phyloP scores from a whole-genome alignment of 2,329 filamentous ascomycete genomes.

The Parasarocladium wereldwijsianum region DNA sequence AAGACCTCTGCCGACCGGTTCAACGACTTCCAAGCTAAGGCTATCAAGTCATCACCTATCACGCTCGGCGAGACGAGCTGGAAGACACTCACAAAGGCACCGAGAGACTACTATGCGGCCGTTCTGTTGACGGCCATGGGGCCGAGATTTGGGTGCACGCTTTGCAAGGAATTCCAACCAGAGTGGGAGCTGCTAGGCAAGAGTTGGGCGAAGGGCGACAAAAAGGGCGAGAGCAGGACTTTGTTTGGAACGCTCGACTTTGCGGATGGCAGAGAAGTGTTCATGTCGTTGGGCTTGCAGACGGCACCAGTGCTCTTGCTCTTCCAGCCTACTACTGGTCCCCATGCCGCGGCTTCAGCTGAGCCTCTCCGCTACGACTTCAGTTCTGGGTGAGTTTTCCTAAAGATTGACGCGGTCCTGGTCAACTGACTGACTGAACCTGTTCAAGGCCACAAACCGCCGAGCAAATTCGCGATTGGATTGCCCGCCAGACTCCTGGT shows the following conservation, averaged over 20 bases:
- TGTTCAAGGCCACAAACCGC: conserved; percentile 50
- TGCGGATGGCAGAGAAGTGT: conserved; percentile 64
- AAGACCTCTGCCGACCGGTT: conserved; percentile 53
- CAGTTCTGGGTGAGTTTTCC: conserved; percentile 51
- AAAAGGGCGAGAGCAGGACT: conserved; percentile 54
- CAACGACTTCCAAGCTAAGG: conserved; percentile 52
- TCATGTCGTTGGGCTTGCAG: conserved; percentile 81
- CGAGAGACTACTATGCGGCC: conserved; percentile 71
- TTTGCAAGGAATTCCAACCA: conserved; percentile 84
- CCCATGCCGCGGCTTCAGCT: conserved; percentile 54
- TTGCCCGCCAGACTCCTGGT: conserved; percentile 63
- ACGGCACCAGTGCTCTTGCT: conserved; percentile 82
- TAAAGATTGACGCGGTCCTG: no score
- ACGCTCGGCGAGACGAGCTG: conserved; percentile 69
- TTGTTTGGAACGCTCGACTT: conserved; percentile 85
- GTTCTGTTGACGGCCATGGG: conserved; percentile 83
- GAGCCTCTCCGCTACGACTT: conserved; percentile 78
- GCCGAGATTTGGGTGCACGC: conserved; percentile 63
- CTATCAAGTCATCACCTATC: conserved; percentile 49
- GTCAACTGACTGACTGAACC: conserved; percentile 4
- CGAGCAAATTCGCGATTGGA: conserved; percentile 66
- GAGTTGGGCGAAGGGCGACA: conserved; percentile 80
- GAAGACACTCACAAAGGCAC: conserved; percentile 56
- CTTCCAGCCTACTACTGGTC: conserved; percentile 74
- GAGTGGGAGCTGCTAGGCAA: conserved; percentile 81